Conservation (phyloP, 2,329 filamentous ascomycete species). For the Ophiocordyceps camponoti-leonardi region DNA sequence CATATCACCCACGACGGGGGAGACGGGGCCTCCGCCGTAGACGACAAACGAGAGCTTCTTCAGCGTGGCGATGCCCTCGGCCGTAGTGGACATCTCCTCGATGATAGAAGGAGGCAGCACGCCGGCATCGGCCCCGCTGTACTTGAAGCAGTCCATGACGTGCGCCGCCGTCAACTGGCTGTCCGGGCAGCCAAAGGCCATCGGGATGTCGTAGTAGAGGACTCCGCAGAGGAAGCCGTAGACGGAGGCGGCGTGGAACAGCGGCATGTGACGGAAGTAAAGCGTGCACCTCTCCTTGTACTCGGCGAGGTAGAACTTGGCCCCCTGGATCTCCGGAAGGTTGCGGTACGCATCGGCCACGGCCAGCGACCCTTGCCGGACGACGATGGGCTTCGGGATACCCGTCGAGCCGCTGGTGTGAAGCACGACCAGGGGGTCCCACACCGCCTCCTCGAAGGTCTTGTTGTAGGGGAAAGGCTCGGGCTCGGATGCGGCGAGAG, state of each 20-base stretch:
- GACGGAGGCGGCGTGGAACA: conserved; percentile 21
- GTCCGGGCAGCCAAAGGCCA: conserved; percentile 13
- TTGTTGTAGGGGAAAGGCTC: conserved; percentile 7
- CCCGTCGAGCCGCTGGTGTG: conserved; percentile 6
- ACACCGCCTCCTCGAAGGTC: conserved; percentile 2
- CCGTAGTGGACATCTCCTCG: conserved; percentile 21
- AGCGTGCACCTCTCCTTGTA: conserved; percentile 2
- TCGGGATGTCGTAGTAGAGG: conserved; percentile 12
- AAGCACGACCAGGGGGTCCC: conserved; percentile 3
- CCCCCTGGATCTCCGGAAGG: conserved; percentile 3
- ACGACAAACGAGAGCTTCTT: conserved; percentile 14
- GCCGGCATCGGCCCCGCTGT: conserved; percentile 10
- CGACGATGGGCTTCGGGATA: conserved; percentile 16
- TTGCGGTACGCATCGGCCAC: conserved; percentile 14
- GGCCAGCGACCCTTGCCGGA: conserved; percentile 19
- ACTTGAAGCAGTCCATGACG: conserved; percentile 12
- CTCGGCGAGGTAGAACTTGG: not conserved
- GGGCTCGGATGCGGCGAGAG: conserved; percentile 16
- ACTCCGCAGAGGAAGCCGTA: conserved; percentile 4
- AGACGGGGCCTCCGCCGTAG: conserved; percentile 23
- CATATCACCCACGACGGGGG: conserved; percentile 17
- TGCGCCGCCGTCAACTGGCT: conserved; percentile 17
- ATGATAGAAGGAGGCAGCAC: conserved; percentile 22
- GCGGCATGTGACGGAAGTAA: conserved; percentile 13
- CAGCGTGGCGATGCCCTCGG: conserved; percentile 13